Percentiles rank a stretch among this genome's conserved stretches.
These are phyloP conservation scores for Pleurotus tuber-regium DNA, from an alignment of 768 basidiomycete species.

Conservation along the genomic window DNA sequence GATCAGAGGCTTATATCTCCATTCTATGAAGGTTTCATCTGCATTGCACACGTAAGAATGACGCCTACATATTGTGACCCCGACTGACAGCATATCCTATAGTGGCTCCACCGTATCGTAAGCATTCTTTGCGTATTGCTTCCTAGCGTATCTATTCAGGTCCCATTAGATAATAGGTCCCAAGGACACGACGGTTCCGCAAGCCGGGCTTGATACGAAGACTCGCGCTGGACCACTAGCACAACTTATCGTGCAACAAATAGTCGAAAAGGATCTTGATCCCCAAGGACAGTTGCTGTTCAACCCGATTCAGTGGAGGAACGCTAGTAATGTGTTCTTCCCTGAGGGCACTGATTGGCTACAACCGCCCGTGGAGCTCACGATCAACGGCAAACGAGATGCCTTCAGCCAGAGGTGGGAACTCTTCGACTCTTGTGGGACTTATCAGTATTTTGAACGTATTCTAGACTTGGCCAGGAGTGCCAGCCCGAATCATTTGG, in stretches of 20 bases:
- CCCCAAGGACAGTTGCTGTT: slow-evolving; percentile 43
- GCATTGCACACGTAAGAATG: slow-evolving; percentile 51
- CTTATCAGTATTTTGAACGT: neutral
- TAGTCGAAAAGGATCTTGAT: slow-evolving; percentile 38
- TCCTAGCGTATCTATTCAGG: neutral
- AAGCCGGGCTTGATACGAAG: slow-evolving; percentile 54
- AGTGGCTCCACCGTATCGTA: slow-evolving; percentile 40
- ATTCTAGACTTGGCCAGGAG: slow-evolving; percentile 40
- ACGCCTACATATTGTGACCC: neutral
- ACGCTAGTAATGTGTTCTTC: slow-evolving; percentile 30
- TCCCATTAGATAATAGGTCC: slow-evolving; percentile 20
- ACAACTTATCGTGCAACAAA: slow-evolving; percentile 33
- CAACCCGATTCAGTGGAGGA: slow-evolving; percentile 48
- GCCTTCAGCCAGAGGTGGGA: slow-evolving; percentile 25
- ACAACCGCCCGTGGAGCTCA: slow-evolving; percentile 26
- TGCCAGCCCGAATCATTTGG: slow-evolving; percentile 36
- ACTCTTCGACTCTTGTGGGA: neutral
- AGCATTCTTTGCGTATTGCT: neutral
- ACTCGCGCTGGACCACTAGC: slow-evolving; percentile 33
- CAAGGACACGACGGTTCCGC: slow-evolving; percentile 49
- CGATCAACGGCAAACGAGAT: slow-evolving; percentile 34
- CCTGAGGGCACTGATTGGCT: slow-evolving; percentile 32
- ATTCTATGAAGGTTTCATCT: slow-evolving; percentile 42
- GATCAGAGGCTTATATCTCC: neutral
- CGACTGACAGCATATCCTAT: neutral